These are phyloP conservation scores for Huntiella decipiens DNA, from an alignment of 2,329 filamentous ascomycete genomes.

Conservation along the genomic window DNA sequence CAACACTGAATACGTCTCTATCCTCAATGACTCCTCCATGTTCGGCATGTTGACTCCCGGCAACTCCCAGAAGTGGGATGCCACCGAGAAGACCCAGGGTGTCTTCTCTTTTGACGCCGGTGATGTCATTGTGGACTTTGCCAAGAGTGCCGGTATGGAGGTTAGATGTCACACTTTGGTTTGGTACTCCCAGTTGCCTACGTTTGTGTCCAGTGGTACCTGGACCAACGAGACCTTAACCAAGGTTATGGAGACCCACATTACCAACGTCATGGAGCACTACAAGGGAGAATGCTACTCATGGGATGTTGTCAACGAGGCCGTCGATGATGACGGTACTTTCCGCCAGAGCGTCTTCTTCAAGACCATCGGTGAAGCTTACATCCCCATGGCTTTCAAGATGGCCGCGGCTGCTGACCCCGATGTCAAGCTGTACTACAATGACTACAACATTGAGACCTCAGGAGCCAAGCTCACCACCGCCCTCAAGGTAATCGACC, in stretches of 20 bases:
- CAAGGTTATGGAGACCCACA: conserved; percentile 32
- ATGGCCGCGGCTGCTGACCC: conserved; percentile 35
- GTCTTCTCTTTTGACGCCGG: conserved; percentile 43
- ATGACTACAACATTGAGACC: conserved; percentile 42
- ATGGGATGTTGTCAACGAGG: conserved; percentile 51
- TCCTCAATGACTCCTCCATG: conserved; percentile 30
- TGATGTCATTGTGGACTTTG: conserved; percentile 28
- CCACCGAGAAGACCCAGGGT: conserved; percentile 36
- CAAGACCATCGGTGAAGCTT: conserved; percentile 34
- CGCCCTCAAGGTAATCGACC: conserved; percentile 25
- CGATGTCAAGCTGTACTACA: conserved; percentile 35
- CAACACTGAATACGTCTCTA: conserved; percentile 30
- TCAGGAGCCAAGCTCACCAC: conserved; percentile 27
- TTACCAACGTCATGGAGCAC: conserved; percentile 36
- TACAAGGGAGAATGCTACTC: conserved; percentile 41
- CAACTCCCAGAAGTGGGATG: conserved; percentile 42
- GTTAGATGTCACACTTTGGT: conserved; percentile 39
- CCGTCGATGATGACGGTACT: conserved; percentile 36
- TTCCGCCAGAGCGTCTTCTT: conserved; percentile 35
- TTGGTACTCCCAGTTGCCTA: conserved; percentile 28
- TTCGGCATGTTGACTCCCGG: conserved; percentile 44
- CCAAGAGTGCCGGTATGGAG: conserved; percentile 23
- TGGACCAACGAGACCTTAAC: conserved; percentile 42
- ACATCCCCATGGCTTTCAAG: conserved; percentile 37
- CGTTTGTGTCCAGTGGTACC: conserved; percentile 15